Base-by-base conservation (phyloP, 139 green algal species). In the Chlamydomonas schloesseri region DNA sequence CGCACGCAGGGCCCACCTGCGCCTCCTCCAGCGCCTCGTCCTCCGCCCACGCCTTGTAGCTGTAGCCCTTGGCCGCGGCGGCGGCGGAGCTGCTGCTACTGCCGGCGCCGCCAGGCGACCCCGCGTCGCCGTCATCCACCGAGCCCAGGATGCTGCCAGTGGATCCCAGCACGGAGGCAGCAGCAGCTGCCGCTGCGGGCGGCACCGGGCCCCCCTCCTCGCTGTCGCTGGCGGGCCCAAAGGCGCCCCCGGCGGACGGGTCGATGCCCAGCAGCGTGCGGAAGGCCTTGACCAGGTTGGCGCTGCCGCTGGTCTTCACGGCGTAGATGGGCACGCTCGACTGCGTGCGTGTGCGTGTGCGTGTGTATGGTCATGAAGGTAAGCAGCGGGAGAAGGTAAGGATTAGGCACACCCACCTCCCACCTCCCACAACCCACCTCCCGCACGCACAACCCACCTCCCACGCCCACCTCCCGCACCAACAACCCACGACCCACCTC, bases 241-340 rank as follows among this genome's bases (percentile, higher is more conserved):
- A 77, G 34, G 55, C 68, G 65, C 73, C 67, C 9, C 92, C 91
- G 0, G 93, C 87, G 0, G 91, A 93, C 29, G 94, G 94, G 79
- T 97, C 93, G 28, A 95, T 62, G 11, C 93, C 94, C 29, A 96
- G 80, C 71, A 97, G 85, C 24, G 91, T 95, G 31, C 92, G 90
- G 78, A 96, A 90, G 18, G 92, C 94, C 46, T 88, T 88, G 23
- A 92, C 88, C 15, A 97, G 71, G 77, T 93, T 91, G 46, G 79
- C 62, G 24, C 71, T 73, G 34, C 82, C 88, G 23, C 31, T 77
- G 10, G 81, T 88, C 89, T 95, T 97, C 58, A 97, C 82, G 3
- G 90, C 89, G 67, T 94, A 97, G 14, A 97, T 89, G 11, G 94
- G 93, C 70, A 96, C 92, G 33, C 90, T 90, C 0, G 82, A 81